A percentile compares a stretch with the other conserved stretches of the same genome.
Conservation (phyloP, 164 flowering plant genomes). For the Platanus orientalis region DNA sequence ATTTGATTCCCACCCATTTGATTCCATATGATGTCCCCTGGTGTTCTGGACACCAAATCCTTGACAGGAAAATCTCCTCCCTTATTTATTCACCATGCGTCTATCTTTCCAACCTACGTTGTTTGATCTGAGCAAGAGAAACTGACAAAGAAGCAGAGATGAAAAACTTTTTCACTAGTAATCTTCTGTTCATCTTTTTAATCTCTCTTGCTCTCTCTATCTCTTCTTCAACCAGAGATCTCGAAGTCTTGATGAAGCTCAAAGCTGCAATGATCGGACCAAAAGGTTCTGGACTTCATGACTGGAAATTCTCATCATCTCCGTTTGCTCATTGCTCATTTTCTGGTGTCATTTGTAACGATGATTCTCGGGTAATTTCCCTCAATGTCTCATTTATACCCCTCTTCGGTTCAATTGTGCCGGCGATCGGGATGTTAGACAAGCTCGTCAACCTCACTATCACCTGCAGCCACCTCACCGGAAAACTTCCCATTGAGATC, state of each 20-base stretch:
- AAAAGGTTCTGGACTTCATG: constrained; percentile 37
- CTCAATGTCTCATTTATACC: constrained; percentile 49
- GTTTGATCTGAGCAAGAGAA: too few species aligned
- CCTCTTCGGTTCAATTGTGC: constrained; percentile 47
- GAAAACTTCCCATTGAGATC: constrained; percentile 50
- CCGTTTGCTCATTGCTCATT: constrained; percentile 55
- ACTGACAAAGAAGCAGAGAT: neutral
- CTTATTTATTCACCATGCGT: too few species aligned
- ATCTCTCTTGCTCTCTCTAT: constrained; percentile 4
- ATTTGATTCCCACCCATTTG: too few species aligned
- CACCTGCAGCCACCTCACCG: constrained; percentile 51
- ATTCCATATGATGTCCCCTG: too few species aligned
- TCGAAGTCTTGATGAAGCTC: constrained; percentile 46
- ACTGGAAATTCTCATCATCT: constrained; percentile 42
- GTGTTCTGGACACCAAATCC: too few species aligned
- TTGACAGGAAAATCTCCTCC: too few species aligned
- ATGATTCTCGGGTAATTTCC: constrained; percentile 42
- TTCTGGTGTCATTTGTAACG: constrained; percentile 67
- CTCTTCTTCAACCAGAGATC: constrained; percentile 29
- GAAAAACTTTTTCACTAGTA: constrained; percentile 2
- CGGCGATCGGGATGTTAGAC: constrained; percentile 59
- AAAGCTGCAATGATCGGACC: constrained; percentile 43
- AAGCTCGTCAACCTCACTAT: constrained; percentile 59
- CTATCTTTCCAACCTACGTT: too few species aligned
- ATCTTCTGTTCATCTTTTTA: constrained; percentile 1